Conservation (phyloP, 495 filamentous ascomycete species). For the Xylaria grammica region DNA sequence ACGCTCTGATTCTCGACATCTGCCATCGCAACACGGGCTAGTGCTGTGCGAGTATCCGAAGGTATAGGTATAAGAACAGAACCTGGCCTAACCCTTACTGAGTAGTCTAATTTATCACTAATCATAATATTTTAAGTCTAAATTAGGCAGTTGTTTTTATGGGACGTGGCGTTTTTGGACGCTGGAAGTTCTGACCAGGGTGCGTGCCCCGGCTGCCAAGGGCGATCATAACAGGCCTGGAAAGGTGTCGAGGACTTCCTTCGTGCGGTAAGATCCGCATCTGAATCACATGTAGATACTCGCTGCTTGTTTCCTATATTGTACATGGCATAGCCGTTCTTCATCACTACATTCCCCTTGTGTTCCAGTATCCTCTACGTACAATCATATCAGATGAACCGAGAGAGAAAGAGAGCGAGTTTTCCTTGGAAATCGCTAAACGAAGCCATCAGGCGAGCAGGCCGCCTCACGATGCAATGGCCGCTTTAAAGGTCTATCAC, state of each 20-base stretch:
- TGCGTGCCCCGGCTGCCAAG: constrained; percentile 19
- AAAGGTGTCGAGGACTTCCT: constrained; percentile 5
- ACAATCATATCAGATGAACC: neutral
- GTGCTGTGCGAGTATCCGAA: neutral
- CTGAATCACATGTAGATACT: constrained; percentile 1
- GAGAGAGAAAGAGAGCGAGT: too few relatives aligned
- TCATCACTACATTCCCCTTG: too few relatives aligned
- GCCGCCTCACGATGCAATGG: too few relatives aligned
- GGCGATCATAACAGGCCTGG: constrained; percentile 18
- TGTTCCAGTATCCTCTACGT: neutral
- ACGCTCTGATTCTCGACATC: neutral
- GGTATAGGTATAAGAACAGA: neutral
- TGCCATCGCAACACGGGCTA: neutral
- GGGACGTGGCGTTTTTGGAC: constrained; percentile 14
- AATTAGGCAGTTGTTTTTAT: constrained; percentile 4
- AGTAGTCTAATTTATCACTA: constrained; percentile 7
- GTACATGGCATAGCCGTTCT: neutral
- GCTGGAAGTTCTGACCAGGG: constrained; percentile 6
- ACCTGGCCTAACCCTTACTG: neutral
- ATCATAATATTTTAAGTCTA: constrained; percentile 19
- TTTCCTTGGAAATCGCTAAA: too few relatives aligned
- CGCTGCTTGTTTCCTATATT: neutral
- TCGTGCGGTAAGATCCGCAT: constrained; percentile 20
- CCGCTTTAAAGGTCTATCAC: too few relatives aligned
- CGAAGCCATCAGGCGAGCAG: too few relatives aligned